phyloP scores from a whole-genome alignment of 371 early-diverging fungal species.

The Dichotomocladium elegans region DNA sequence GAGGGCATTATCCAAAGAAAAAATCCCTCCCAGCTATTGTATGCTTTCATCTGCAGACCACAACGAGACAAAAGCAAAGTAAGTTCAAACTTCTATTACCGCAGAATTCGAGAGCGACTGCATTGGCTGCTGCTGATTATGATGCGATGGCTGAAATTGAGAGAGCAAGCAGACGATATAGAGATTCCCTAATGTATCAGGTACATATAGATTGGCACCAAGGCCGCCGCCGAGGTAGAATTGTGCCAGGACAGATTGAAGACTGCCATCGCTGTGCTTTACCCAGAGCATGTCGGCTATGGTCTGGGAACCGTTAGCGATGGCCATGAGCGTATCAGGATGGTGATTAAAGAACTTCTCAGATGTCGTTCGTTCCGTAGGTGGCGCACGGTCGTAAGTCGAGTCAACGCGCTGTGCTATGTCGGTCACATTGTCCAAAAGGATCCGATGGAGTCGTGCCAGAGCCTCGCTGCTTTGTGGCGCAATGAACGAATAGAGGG shows the following conservation, averaged over 20 bases:
- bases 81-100: neutral
- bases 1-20: neutral
- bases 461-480: conserved; percentile 43
- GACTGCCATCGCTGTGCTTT: conserved; percentile 38
- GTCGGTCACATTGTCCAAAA: conserved; percentile 46
- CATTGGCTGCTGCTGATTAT: neutral
- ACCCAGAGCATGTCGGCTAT: conserved; percentile 53
- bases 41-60: neutral
- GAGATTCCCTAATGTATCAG: conserved; percentile 20
- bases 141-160: conserved; percentile 7
- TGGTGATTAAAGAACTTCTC: conserved; percentile 32
- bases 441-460: conserved; percentile 32
- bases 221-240: conserved; percentile 60
- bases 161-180: conserved; percentile 32
- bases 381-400: conserved; percentile 19
- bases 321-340: conserved; percentile 19
- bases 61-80: neutral
- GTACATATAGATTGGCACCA: conserved; percentile 46
- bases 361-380: conserved; percentile 46
- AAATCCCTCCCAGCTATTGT: too few relatives aligned
- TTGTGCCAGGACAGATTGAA: conserved; percentile 38
- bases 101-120: neutral
- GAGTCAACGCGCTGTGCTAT: conserved; percentile 17
- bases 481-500: conserved; percentile 53
- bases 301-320: conserved; percentile 34